phyloP scores from a whole-genome alignment of 345 rosid genomes.

The Corchorus capsularis region DNA sequence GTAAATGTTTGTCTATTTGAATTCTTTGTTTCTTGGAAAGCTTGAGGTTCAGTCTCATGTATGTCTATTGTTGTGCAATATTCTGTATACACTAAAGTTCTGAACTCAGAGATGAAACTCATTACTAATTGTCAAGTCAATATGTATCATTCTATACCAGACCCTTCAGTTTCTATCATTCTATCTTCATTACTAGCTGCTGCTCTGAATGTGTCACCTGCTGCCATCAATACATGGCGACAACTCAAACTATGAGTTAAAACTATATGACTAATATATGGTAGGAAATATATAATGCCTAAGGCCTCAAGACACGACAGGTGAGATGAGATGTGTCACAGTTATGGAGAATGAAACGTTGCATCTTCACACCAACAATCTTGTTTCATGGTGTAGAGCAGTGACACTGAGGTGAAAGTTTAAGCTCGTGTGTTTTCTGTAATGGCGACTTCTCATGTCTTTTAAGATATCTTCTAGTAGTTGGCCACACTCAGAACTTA shows the following conservation, averaged over 20 bases:
- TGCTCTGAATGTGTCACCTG: constrained; percentile 99
- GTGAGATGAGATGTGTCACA: too few species aligned
- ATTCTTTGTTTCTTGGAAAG: neutral
- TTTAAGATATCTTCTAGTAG: too few species aligned
- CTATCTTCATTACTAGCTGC: constrained; percentile 81
- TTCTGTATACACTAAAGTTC: neutral
- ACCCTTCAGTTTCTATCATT: neutral
- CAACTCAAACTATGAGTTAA: constrained; percentile 34
- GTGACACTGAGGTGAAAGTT: too few species aligned
- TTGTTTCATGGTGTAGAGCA: too few species aligned
- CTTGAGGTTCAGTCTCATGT: neutral
- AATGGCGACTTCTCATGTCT: too few species aligned
- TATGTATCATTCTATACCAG: neutral
- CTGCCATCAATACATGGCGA: constrained; percentile 84
- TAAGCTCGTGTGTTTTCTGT: too few species aligned
- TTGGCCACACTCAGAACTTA: too few species aligned
- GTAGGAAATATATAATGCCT: too few species aligned
- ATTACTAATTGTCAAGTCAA: neutral
- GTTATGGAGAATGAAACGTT: too few species aligned
- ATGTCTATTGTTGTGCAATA: constrained; percentile 1
- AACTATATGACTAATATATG: neutral
- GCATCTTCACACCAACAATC: too few species aligned
- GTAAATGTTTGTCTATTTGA: constrained; percentile 63
- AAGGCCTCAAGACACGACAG: too few species aligned
- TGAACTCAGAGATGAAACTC: neutral